Evolutionary conservation across 768 basidiomycete species (phyloP), one percentile per base, ranked within the genome.

Genomic region (Auricularia cornea): DNA sequence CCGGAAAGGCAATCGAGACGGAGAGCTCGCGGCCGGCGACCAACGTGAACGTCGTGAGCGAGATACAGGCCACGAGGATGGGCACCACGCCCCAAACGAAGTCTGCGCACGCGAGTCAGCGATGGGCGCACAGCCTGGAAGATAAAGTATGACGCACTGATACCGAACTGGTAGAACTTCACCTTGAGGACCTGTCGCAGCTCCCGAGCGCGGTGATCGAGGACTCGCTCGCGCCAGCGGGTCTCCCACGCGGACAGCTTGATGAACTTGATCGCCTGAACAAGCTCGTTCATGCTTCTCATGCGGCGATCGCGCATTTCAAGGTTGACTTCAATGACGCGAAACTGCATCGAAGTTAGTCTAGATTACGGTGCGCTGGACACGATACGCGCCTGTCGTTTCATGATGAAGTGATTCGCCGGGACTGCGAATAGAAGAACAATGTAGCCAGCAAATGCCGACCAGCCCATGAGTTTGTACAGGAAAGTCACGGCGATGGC

Each of bases 211-310:
- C 54, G 54, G 28, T 57, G 26, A 10, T 26, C 54, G 12, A 28
- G 20, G 28, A 57, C 20, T 11, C 54, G 54, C 8, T 57, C 30
- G 54, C 12, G 12, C 54, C 54, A 57, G 14, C 54, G 54, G 4
- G 54, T 57, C 54, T 57, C 54, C 29, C 54, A 57, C 12, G 54
- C 54, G 10, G 54, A 57, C 10, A 57, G 26, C 26, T 57, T 57
- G 54, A 57, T 57, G 54, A 57, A 57, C 54, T 57, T 57, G 54
- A 57, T 57, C 54, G 54, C 26, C 54, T 57, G 54, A 26, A 57
- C 29, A 26, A 57, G 26, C 30, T 57, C 54, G 54, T 30, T 57
- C 54, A 57, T 57, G 30, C 28, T 29, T 14, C 28, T 20, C 54
- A 57, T 57, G 10, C 54, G 23, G 28, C 54, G 54, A 26, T 57